Evolutionary conservation across 495 filamentous ascomycete species (phyloP).

Genomic region (Neurospora discreta): DNA sequence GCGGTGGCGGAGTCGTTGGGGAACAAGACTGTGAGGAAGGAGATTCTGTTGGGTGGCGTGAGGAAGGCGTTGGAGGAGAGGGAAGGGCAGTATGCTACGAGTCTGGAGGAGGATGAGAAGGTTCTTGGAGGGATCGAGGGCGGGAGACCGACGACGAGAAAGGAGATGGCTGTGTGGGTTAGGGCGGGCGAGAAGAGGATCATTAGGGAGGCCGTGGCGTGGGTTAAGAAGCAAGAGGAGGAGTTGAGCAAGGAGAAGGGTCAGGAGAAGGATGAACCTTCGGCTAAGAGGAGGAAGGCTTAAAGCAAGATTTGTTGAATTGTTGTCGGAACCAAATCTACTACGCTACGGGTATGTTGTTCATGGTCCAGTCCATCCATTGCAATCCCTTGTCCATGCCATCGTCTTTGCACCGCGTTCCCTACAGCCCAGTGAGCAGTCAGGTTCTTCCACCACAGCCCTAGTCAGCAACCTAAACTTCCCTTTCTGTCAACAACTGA

Average conservation of each 20-base stretch:
- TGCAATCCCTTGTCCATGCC: neutral
- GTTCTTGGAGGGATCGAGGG: conserved; percentile 29
- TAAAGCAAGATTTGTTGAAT: conserved; percentile 5
- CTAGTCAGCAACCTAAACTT: neutral
- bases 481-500: neutral
- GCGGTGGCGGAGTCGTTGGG: conserved; percentile 17
- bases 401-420: neutral
- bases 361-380: neutral
- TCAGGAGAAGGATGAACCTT: conserved; percentile 5
- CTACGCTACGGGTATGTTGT: neutral
- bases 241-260: conserved; percentile 1
- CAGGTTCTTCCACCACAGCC: neutral
- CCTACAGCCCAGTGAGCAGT: neutral
- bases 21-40: conserved; percentile 28
- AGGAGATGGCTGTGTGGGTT: conserved; percentile 60
- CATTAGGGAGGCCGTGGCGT: conserved; percentile 33
- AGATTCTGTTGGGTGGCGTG: conserved; percentile 24
- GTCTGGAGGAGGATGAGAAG: conserved; percentile 48
- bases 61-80: conserved; percentile 31
- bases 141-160: conserved; percentile 28
- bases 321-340: neutral
- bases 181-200: conserved; percentile 73
- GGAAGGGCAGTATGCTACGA: conserved; percentile 49
- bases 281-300: conserved; percentile 12
- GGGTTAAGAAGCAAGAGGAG: conserved; percentile 7